phyloP scores from a whole-genome alignment of 805 yeast species.

The Zygoascus biomembranicola region DNA sequence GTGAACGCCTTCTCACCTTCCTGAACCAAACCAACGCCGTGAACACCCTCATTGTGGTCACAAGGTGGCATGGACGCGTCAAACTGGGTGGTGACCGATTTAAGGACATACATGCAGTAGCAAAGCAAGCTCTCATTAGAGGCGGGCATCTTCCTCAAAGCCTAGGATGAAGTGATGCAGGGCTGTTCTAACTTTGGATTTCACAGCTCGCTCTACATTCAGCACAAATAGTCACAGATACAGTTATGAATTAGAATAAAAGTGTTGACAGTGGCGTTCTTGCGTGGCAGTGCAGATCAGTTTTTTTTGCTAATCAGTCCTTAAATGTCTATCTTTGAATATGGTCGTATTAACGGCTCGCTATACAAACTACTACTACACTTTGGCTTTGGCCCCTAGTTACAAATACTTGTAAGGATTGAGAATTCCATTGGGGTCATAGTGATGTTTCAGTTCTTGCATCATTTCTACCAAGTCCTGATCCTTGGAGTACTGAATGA shows the following conservation, averaged over 20 bases:
- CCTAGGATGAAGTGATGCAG: not conserved
- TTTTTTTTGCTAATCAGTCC: too few species aligned
- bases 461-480: constrained; percentile 64
- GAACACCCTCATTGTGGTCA: constrained; percentile 79
- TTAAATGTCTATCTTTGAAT: too few species aligned
- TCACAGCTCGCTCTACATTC: too few species aligned
- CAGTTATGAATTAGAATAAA: too few species aligned
- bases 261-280: too few species aligned
- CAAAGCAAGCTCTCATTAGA: constrained; percentile 70
- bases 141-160: constrained; percentile 43
- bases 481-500: constrained; percentile 76
- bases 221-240: too few species aligned
- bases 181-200: too few species aligned
- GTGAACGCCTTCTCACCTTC: constrained; percentile 73
- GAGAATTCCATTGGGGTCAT: constrained; percentile 85
- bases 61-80: constrained; percentile 89
- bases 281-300: too few species aligned
- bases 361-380: too few species aligned
- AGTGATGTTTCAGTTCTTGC: constrained; percentile 67
- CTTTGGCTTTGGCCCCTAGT: not conserved
- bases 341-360: too few species aligned
- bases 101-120: constrained; percentile 82
- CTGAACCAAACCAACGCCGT: constrained; percentile 64
- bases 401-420: constrained; percentile 90
- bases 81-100: constrained; percentile 91